Evolutionary conservation across 306 rosid species (phyloP), one percentile per base, ranked within the genome.

Genomic region (Fragaria iinumae): DNA sequence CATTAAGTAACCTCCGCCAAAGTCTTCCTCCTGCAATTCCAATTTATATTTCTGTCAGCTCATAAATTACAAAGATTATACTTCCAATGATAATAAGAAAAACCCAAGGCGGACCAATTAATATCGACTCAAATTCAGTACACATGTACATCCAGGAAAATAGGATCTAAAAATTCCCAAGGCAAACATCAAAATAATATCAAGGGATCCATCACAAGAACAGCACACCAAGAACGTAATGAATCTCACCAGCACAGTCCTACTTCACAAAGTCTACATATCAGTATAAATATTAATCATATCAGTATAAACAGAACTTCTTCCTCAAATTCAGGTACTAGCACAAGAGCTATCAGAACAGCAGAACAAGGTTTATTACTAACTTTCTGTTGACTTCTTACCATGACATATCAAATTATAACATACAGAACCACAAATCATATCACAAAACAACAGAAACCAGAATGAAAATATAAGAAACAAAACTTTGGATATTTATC

Each of bases 1-100:
- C 80, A 93, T 96, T 27, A 90, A 84, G 82, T 90, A 93, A 38
- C 97, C 96, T 49, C 78, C 90, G 17, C 94, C 96, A 71, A 32
- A 85, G 85, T 93, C 97, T 57, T 90, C 96, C 73, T 93, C 97
- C 97, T 93, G 91, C 56, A 11, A 82, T 21, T 67, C 76, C 80
- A 79, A 76, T 8, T 8, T 16, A 83, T 67, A 11, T 64, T 39
- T 41, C 23, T 13, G 25, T 39, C 2, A 62, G 65, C 68, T 11
- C 20, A 34, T 10, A 18, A 18, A 70, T 10, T 38, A 8, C n/a
- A 9, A 17, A 57, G 11, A 14, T 62, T 44, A 25, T 2, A 4
- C 29, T 18, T 16, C 12, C 63, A 7, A 1, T 5, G 39, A 41
- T 13, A 16, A 1, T 6, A 11, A 29, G 0, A 69, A 47, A 38